phyloP scores from a whole-genome alignment of 2,329 filamentous ascomycete species.

The Aspergillus brasiliensis region DNA sequence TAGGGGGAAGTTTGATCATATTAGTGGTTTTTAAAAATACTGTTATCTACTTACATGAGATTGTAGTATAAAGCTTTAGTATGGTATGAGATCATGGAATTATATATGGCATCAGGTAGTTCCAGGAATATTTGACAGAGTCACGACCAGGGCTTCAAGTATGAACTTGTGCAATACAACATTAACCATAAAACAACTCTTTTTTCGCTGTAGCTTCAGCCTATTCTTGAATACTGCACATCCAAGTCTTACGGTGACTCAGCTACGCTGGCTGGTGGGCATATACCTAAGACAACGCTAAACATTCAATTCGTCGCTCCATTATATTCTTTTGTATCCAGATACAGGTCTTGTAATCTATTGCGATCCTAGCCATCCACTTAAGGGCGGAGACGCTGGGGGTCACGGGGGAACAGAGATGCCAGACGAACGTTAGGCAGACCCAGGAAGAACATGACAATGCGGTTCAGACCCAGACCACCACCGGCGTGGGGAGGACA shows the following conservation, averaged over 20 bases:
- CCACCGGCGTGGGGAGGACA: conserved; percentile 67
- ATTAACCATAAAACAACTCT: too few relatives aligned
- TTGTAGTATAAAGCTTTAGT: too few relatives aligned
- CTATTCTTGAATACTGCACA: too few relatives aligned
- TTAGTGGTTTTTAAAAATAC: too few relatives aligned
- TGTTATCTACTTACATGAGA: too few relatives aligned
- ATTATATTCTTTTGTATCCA: conserved; percentile 18
- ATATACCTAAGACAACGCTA: neutral
- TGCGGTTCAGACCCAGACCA: conserved; percentile 66
- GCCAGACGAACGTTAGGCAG: conserved; percentile 64
- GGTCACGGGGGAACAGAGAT: conserved; percentile 66
- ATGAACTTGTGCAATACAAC: too few relatives aligned
- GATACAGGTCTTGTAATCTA: conserved; percentile 1
- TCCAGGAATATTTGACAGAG: too few relatives aligned
- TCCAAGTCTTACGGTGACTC: neutral
- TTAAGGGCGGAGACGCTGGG: conserved; percentile 54
- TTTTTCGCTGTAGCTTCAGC: too few relatives aligned
- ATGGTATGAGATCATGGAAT: too few relatives aligned
- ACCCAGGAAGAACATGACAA: conserved; percentile 68
- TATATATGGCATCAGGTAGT: too few relatives aligned
- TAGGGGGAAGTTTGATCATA: too few relatives aligned
- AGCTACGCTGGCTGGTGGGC: neutral
- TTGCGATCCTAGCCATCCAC: neutral
- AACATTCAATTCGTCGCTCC: conserved; percentile 17
- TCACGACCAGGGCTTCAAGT: too few relatives aligned